phyloP scores from a whole-genome alignment of 306 rosid genomes.

The Adenanthera pavonina region DNA sequence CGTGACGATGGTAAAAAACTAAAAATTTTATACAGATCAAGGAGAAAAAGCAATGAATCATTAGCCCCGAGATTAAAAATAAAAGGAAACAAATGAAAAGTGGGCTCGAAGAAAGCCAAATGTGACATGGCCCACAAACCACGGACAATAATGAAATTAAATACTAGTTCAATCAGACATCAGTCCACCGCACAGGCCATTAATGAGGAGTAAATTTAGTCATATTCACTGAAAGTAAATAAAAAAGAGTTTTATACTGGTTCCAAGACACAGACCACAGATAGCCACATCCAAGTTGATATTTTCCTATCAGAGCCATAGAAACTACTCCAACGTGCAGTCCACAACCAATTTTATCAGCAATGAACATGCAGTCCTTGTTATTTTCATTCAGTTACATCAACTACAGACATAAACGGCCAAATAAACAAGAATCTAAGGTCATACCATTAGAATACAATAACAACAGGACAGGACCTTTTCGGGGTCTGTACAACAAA shows the following conservation, averaged over 20 bases:
- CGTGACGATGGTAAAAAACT: not conserved
- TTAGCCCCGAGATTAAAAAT: not conserved
- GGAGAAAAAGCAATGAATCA: not conserved
- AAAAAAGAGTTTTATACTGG: constrained; percentile 36
- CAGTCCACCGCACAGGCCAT: constrained; percentile 32
- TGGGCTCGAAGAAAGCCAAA: constrained; percentile 19
- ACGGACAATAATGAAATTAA: constrained; percentile 24
- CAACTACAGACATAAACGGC: constrained; percentile 48
- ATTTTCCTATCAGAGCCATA: constrained; percentile 27
- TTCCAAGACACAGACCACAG: constrained; percentile 32
- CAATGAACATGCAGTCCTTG: constrained; percentile 51
- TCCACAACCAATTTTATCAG: constrained; percentile 45
- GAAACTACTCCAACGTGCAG: constrained; percentile 37
- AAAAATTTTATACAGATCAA: not conserved
- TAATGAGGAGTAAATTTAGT: constrained; percentile 27
- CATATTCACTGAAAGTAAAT: constrained; percentile 24
- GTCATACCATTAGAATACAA: constrained; percentile 53
- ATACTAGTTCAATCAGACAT: not conserved
- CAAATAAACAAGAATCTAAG: constrained; percentile 54
- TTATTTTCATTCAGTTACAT: constrained; percentile 62
- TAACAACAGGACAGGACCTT: constrained; percentile 56
- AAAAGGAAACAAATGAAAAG: not conserved
- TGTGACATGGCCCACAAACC: constrained; percentile 28
- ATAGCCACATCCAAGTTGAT: constrained; percentile 46
- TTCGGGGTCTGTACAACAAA: constrained; percentile 75